Evolutionary conservation across 129 eudicot species (phyloP), one percentile per base, ranked within the genome.

Genomic region (Flaveria brownii): DNA sequence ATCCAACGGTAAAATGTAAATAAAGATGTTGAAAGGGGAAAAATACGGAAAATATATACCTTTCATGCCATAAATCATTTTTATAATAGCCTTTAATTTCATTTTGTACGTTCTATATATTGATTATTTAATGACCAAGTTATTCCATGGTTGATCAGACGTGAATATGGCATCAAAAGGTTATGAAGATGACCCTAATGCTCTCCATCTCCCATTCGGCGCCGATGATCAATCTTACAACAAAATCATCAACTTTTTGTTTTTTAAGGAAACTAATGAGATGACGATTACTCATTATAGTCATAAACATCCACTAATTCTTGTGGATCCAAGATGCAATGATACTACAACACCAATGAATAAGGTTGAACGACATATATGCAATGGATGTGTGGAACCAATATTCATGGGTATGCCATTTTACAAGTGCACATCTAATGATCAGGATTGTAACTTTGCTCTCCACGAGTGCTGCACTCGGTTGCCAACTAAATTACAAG

Each of bases 231-330:
- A 52, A 52, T 16, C 22, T 52, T 5, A 17, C 62, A 55, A 55
- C 62, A 18, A 7, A 7, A 17, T 55, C 4, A 55, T 2, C 2
- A 17, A 55, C 23, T 17, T 55, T 18, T 28, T 28, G 33, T 9
- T 55, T 55, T 55, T 55, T 10, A 55, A 17, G 12, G 9, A 6
- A 17, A 17, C 10, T 55, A 55, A 0, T 17, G 62, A 18, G 62
- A 55, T 10, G 26, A 55, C 3, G 0, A 9, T 2, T 17, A 55
- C 22, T 52, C 22, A 52, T 52, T 15, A 16, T 52, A 16, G 20
- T 52, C 62, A 55, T 55, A 10, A 55, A 9, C 62, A 55, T 55
- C 62, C 62, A 55, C 59, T 52, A 8, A 52, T 52, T 52, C 59
- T 15, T 52, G 59, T 52, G 59, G 59, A 52, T n/a, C 33, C 33